phyloP scores from a whole-genome alignment of 805 yeast genomes.

The Ogataea paraovalis region DNA sequence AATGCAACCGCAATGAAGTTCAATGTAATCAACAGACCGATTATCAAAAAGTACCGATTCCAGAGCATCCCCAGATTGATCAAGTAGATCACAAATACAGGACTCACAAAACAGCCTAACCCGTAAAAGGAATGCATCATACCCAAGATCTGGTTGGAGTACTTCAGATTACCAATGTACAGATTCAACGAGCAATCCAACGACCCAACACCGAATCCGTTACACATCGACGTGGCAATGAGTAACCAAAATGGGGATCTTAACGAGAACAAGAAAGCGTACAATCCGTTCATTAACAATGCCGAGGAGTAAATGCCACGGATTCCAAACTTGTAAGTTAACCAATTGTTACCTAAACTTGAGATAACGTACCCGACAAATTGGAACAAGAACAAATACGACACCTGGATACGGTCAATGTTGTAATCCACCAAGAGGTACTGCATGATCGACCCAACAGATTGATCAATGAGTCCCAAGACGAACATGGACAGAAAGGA shows the following conservation, averaged over 20 bases:
- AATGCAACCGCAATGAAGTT: conserved; percentile 24
- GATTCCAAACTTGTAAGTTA: conserved; percentile 45
- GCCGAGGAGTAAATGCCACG: conserved; percentile 38
- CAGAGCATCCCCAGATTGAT: conserved; percentile 37
- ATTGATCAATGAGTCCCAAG: conserved; percentile 57
- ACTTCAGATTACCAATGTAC: conserved; percentile 45
- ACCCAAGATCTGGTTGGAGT: conserved; percentile 49
- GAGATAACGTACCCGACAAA: conserved; percentile 52
- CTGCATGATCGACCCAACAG: conserved; percentile 58
- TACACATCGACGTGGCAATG: conserved; percentile 35
- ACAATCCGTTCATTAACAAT: conserved; percentile 5
- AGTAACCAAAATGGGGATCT: conserved; percentile 41
- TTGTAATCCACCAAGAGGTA: conserved; percentile 43
- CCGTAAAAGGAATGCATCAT: conserved; percentile 52
- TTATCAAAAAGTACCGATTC: conserved; percentile 42
- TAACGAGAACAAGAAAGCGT: conserved; percentile 30
- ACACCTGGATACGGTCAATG: conserved; percentile 44
- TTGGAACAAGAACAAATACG: conserved; percentile 48
- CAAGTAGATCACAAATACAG: conserved; percentile 40
- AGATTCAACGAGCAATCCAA: conserved; percentile 53
- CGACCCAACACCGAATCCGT: conserved; percentile 56
- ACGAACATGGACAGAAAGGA: conserved; percentile 39
- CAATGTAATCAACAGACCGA: conserved; percentile 28
- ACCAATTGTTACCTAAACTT: conserved; percentile 43
- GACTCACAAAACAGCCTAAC: conserved; percentile 49